Percentiles rank a stretch among this genome's conserved stretches.
Conservation (phyloP, 257 asterid species). For the Catharanthus roseus region DNA sequence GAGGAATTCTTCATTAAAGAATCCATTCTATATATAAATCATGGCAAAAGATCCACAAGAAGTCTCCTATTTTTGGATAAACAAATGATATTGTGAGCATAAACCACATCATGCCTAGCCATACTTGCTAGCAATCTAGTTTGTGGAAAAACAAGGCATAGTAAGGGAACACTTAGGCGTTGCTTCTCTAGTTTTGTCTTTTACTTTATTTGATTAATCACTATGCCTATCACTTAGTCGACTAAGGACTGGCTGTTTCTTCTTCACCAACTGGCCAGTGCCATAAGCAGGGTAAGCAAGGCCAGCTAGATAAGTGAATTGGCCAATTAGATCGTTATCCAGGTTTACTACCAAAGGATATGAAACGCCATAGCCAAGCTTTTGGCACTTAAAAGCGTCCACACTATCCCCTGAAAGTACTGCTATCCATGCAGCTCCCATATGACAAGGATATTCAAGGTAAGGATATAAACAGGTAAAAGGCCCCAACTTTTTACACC, state of each 20-base stretch:
- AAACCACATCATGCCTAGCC: background rate
- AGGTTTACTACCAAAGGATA: background rate
- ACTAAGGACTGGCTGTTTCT: too few relatives aligned
- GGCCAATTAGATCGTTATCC: background rate
- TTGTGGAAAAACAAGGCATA: background rate
- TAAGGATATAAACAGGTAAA: background rate
- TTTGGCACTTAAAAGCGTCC: background rate
- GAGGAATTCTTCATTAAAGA: too few relatives aligned
- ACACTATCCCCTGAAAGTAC: background rate
- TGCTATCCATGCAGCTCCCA: background rate
- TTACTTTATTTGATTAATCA: too few relatives aligned
- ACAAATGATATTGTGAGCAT: too few relatives aligned
- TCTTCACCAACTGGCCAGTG: too few relatives aligned
- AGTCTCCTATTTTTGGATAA: too few relatives aligned
- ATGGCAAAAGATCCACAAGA: too few relatives aligned
- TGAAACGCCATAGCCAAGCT: background rate
- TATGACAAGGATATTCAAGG: background rate
- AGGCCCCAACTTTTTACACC: background rate
- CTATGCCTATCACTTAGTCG: too few relatives aligned
- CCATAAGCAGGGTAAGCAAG: background rate
- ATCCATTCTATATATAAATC: background rate
- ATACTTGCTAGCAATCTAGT: background rate
- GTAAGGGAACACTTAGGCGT: background rate
- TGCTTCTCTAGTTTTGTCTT: too few relatives aligned
- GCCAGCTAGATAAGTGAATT: background rate